Evolutionary conservation across 2,329 filamentous ascomycete species (phyloP).

Genomic region (Talaromyces sp.): DNA sequence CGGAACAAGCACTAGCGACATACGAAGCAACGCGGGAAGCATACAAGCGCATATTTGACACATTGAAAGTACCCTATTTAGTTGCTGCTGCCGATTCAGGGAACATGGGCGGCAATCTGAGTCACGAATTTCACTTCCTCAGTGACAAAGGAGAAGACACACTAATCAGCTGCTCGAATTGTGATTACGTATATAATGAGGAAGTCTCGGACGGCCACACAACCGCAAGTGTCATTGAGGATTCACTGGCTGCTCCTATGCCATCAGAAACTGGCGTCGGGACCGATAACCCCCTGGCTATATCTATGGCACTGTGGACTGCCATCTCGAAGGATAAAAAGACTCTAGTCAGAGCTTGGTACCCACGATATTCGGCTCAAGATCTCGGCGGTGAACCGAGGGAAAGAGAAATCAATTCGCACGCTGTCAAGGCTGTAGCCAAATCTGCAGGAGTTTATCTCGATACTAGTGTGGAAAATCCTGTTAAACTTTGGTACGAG

Average conservation of each 20-base stretch:
- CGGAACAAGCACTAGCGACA: conserved; percentile 68
- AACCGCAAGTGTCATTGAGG: conserved; percentile 19
- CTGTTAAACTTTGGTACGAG: conserved; percentile 52
- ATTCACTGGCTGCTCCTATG: conserved; percentile 19
- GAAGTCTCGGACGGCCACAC: conserved; percentile 64
- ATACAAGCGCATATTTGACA: conserved; percentile 74
- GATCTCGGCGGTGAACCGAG: conserved; percentile 29
- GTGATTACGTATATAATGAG: conserved; percentile 78
- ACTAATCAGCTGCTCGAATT: conserved; percentile 70
- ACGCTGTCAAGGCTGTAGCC: conserved; percentile 60
- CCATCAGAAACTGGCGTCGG: conserved; percentile 25
- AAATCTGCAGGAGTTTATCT: conserved; percentile 58
- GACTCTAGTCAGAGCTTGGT: conserved; percentile 68
- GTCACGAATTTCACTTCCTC: conserved; percentile 90
- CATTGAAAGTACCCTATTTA: conserved; percentile 77
- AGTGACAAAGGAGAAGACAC: conserved; percentile 79
- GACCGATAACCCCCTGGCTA: conserved; percentile 26
- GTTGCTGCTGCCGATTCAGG: conserved; percentile 89
- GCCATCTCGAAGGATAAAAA: conserved; percentile 55
- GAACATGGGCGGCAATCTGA: conserved; percentile 90
- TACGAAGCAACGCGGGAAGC: conserved; percentile 71
- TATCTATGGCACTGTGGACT: conserved; percentile 41
- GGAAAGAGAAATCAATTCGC: conserved; percentile 51
- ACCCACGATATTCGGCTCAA: conserved; percentile 48
- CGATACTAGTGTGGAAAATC: conserved; percentile 66